phyloP scores from a whole-genome alignment of 2,329 filamentous ascomycete genomes.

The Ophiostoma fasciatum region DNA sequence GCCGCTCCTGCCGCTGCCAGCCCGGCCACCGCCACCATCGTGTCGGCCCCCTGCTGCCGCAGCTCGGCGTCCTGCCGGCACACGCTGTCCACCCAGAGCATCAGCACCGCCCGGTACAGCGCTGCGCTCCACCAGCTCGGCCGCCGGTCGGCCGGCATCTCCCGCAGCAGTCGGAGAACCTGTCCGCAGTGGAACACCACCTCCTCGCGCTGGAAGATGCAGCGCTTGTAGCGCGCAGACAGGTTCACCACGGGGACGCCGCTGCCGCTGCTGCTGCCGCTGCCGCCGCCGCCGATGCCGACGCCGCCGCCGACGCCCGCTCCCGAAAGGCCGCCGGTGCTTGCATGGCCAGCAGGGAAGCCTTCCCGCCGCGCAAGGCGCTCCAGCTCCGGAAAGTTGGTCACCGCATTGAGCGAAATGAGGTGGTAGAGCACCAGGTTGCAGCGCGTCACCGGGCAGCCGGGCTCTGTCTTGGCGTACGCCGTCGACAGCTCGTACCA shows the following conservation, averaged over 20 bases:
- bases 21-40: too few relatives aligned
- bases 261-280: too few relatives aligned
- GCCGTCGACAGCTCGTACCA: constrained; percentile 52
- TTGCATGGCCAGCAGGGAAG: constrained; percentile 22
- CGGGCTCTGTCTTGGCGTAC: constrained; percentile 38
- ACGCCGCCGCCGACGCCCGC: too few relatives aligned
- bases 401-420: constrained; percentile 53
- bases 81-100: constrained; percentile 49
- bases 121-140: constrained; percentile 60
- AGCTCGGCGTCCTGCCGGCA: constrained; percentile 25
- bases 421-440: constrained; percentile 58
- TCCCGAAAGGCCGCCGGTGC: too few relatives aligned
- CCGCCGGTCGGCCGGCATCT: constrained; percentile 43
- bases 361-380: constrained; percentile 46
- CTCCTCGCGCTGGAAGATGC: constrained; percentile 48
- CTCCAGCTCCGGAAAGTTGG: constrained; percentile 54
- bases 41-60: neutral
- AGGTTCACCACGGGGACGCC: too few relatives aligned
- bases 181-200: constrained; percentile 55
- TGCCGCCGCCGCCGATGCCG: too few relatives aligned
- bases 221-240: constrained; percentile 42
- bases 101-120: constrained; percentile 50
- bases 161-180: constrained; percentile 43
- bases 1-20: neutral
- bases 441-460: constrained; percentile 45